Evolutionary conservation across 164 flowering plant genomes (phyloP).

Genomic region (Vitis rupestris): DNA sequence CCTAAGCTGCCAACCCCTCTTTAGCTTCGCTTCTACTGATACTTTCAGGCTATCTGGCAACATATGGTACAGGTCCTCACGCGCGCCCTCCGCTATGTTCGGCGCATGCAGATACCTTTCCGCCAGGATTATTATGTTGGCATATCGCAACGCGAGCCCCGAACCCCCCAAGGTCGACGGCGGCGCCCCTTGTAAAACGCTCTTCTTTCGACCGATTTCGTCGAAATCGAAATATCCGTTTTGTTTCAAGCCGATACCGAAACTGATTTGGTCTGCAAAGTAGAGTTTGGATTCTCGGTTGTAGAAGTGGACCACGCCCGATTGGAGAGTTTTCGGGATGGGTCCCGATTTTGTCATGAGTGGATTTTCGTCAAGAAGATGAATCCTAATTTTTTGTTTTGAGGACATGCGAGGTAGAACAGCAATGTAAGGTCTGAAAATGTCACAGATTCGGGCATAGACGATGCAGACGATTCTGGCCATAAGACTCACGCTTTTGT

Average conservation of each 20-base stretch:
- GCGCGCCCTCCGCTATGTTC: constrained; percentile 27
- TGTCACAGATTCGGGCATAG: constrained; percentile 46
- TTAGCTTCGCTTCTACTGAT: constrained; percentile 45
- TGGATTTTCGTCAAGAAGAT: not conserved
- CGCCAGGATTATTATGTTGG: constrained; percentile 50
- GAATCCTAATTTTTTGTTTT: not conserved
- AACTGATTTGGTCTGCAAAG: not conserved
- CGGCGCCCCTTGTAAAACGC: constrained; percentile 38
- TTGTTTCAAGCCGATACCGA: constrained; percentile 6
- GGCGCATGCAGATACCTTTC: constrained; percentile 38
- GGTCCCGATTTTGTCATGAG: constrained; percentile 33
- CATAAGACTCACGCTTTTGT: constrained; percentile 55
- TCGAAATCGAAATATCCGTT: no score
- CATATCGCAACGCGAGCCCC: constrained; percentile 63
- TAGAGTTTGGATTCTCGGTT: constrained; percentile 23
- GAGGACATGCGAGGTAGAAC: constrained; percentile 25
- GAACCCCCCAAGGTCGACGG: constrained; percentile 65
- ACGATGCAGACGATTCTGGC: constrained; percentile 41
- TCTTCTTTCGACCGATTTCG: constrained; percentile 9
- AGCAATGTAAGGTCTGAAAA: constrained; percentile 51
- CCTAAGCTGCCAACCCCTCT: constrained; percentile 16
- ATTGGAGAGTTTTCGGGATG: constrained; percentile 10
- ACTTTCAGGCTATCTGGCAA: constrained; percentile 45
- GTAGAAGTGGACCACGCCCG: constrained; percentile 18
- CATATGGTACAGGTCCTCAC: constrained; percentile 56